Evolutionary conservation across 805 yeast genomes (phyloP).

Genomic region (Naumovozyma dairenensis): DNA sequence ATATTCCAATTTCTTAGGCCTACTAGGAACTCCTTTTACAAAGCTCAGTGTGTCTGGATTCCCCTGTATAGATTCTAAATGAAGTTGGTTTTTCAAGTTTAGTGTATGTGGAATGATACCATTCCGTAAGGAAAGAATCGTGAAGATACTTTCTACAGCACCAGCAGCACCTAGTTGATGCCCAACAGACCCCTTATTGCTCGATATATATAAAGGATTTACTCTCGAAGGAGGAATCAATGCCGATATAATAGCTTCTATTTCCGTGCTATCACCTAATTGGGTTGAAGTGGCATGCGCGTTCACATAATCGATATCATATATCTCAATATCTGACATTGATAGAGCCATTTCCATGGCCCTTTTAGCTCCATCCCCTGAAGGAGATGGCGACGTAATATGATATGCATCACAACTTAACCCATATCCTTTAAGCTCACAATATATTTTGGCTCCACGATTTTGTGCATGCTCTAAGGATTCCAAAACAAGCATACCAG

Average conservation of each 20-base stretch:
- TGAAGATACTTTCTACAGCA: slow-evolving; percentile 79
- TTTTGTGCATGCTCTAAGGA: slow-evolving; percentile 67
- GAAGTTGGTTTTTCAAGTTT: slow-evolving; percentile 44
- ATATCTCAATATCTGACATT: slow-evolving; percentile 38
- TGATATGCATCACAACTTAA: slow-evolving; percentile 86
- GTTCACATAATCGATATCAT: slow-evolving; percentile 64
- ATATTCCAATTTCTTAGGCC: slow-evolving; percentile 33
- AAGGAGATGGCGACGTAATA: slow-evolving; percentile 79
- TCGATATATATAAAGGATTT: slow-evolving; percentile 43
- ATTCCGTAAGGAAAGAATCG: slow-evolving; percentile 53
- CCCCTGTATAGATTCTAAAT: background rate
- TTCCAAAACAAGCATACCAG: slow-evolving; percentile 74
- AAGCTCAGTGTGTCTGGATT: slow-evolving; percentile 37
- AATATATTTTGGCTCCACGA: slow-evolving; percentile 56
- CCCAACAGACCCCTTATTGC: slow-evolving; percentile 89
- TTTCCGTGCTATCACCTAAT: slow-evolving; percentile 85
- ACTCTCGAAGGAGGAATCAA: slow-evolving; percentile 21
- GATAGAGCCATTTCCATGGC: slow-evolving; percentile 73
- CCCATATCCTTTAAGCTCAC: slow-evolving; percentile 82
- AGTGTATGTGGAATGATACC: slow-evolving; percentile 68
- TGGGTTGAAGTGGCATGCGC: slow-evolving; percentile 96
- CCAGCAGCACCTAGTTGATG: slow-evolving; percentile 96
- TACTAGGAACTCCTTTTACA: slow-evolving; percentile 40
- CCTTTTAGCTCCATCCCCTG: slow-evolving; percentile 75
- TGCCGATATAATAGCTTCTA: slow-evolving; percentile 47